phyloP scores from a whole-genome alignment of 108 stramenopile genomes.

The Fragilariopsis cylindrus region DNA sequence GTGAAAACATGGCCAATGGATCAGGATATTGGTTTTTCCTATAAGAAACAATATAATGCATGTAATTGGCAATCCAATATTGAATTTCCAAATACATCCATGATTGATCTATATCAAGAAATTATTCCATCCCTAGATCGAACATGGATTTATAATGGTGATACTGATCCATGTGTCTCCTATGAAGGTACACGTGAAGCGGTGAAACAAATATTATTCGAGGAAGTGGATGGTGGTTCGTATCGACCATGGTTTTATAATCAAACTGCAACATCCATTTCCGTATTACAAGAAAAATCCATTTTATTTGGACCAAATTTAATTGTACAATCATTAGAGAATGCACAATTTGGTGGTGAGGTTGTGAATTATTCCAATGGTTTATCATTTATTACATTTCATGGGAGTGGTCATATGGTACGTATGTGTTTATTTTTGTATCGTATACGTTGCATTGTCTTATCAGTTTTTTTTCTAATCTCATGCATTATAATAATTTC shows the following conservation, averaged over 20 bases:
- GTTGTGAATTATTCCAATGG: conserved; percentile 59
- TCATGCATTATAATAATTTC: background rate
- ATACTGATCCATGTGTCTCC: conserved; percentile 72
- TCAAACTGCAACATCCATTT: conserved; percentile 43
- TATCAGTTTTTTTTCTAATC: too few species aligned
- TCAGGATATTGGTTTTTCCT: conserved; percentile 49
- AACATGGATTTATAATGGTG: conserved; percentile 66
- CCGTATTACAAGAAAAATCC: conserved; percentile 50
- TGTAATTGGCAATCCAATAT: conserved; percentile 47
- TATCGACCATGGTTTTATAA: conserved; percentile 81
- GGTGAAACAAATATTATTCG: conserved; percentile 49
- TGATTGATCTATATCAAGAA: conserved; percentile 65
- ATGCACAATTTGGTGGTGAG: conserved; percentile 66
- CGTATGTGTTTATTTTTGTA: conserved; percentile 13
- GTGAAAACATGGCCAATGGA: conserved; percentile 51
- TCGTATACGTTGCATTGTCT: too few species aligned
- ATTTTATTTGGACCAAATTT: conserved; percentile 66
- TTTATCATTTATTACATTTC: conserved; percentile 60
- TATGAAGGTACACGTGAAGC: conserved; percentile 73
- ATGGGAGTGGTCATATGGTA: conserved; percentile 76
- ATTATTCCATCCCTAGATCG: conserved; percentile 49
- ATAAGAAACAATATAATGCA: conserved; percentile 63
- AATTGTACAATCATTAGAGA: conserved; percentile 36
- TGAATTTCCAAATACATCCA: conserved; percentile 32
- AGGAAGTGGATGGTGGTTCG: conserved; percentile 55